These are phyloP conservation scores for Lichtheimia ramosa DNA, from an alignment of 371 early-diverging fungal species.

Conservation along the genomic window DNA sequence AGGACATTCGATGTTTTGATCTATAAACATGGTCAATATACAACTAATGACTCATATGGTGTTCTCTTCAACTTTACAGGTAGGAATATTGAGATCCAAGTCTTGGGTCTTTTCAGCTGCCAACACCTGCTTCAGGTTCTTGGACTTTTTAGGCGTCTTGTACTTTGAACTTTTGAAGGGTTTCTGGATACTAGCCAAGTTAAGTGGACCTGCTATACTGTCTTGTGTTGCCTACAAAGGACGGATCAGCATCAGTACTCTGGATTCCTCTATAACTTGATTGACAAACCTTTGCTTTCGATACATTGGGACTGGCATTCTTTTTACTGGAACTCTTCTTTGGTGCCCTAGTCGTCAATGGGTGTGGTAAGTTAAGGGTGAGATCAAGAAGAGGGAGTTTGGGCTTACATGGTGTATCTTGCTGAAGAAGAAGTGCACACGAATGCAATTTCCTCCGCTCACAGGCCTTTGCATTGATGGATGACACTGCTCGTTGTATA, in stretches of 20 bases:
- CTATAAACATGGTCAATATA: slow-evolving; percentile 25
- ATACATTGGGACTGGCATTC: background rate
- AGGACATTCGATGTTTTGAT: slow-evolving; percentile 82
- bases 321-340: slow-evolving; percentile 13
- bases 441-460: too few relatives aligned
- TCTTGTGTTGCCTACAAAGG: slow-evolving; percentile 1
- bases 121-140: slow-evolving; percentile 78
- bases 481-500: too few relatives aligned
- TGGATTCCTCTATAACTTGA: background rate
- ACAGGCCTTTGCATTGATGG: too few relatives aligned
- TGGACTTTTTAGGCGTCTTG: slow-evolving; percentile 66
- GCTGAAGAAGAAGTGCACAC: too few relatives aligned
- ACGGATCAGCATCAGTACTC: background rate
- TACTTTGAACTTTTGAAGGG: slow-evolving; percentile 76
- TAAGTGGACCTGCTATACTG: slow-evolving; percentile 25
- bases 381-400: too few relatives aligned
- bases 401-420: too few relatives aligned
- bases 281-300: slow-evolving; percentile 5
- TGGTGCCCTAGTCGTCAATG: slow-evolving; percentile 12
- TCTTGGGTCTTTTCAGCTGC: slow-evolving; percentile 68
- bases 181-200: slow-evolving; percentile 32
- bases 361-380: too few relatives aligned
- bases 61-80: slow-evolving; percentile 51
- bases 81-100: slow-evolving; percentile 65
- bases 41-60: background rate